Conservation (phyloP, 805 yeast species). For the Candida bentonensis region DNA sequence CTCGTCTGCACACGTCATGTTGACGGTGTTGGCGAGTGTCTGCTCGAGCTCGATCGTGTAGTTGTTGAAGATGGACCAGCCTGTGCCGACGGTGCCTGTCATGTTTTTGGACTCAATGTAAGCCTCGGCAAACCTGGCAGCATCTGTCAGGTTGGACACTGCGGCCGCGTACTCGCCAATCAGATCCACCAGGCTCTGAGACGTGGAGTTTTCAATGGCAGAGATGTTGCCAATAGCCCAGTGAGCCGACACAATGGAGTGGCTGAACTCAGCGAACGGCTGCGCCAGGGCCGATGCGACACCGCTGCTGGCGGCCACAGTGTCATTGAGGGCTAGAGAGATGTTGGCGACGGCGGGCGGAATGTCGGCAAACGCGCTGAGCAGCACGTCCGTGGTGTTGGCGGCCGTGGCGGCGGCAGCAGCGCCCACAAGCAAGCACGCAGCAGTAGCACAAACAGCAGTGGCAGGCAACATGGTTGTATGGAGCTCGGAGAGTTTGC, state of each 20-base stretch:
- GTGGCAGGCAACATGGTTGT: too few species aligned
- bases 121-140: neutral
- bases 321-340: neutral
- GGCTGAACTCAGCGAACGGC: neutral
- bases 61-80: neutral
- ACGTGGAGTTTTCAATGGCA: neutral
- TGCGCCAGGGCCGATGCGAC: neutral
- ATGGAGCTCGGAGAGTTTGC: too few species aligned
- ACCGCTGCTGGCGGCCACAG: neutral
- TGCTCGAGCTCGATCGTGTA: neutral
- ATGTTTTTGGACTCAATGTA: neutral
- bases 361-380: neutral
- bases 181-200: neutral
- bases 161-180: neutral
- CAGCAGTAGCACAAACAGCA: too few species aligned
- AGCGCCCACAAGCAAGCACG: too few species aligned
- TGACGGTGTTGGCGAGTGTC: neutral
- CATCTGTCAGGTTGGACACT: neutral
- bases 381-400: neutral
- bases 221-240: neutral
- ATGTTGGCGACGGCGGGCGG: neutral
- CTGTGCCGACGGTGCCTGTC: neutral
- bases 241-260: neutral
- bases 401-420: neutral
- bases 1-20: neutral